These are phyloP conservation scores for Cladosporium sp. DNA, from an alignment of 2,329 filamentous ascomycete species.

Conservation along the genomic window DNA sequence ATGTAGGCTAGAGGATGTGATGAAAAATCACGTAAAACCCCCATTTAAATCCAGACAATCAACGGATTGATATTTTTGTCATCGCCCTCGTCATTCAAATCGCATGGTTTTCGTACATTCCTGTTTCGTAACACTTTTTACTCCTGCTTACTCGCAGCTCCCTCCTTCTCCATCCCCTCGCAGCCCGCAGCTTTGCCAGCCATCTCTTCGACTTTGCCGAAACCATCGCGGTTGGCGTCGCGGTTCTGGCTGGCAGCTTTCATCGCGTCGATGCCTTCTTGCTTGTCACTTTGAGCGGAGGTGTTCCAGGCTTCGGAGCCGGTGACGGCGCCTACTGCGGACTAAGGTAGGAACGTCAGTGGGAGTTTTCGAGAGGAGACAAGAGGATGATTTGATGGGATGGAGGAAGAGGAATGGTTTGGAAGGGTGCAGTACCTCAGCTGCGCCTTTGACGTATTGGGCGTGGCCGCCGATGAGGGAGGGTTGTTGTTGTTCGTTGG, in stretches of 20 bases:
- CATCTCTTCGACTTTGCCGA: slow-evolving; percentile 61
- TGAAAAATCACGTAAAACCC: too few species aligned
- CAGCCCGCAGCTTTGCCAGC: slow-evolving; percentile 62
- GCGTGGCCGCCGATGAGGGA: slow-evolving; percentile 61
- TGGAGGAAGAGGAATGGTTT: too few species aligned
- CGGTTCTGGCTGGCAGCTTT: slow-evolving; percentile 56
- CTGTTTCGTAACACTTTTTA: not conserved
- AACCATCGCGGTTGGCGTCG: slow-evolving; percentile 51
- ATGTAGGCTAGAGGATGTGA: too few species aligned
- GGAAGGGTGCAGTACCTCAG: slow-evolving; percentile 53
- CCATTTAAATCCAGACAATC: too few species aligned
- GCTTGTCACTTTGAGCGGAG: slow-evolving; percentile 62
- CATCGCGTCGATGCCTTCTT: slow-evolving; percentile 59
- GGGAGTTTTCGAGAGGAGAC: not conserved
- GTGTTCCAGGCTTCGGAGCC: slow-evolving; percentile 60
- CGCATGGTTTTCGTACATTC: not conserved
- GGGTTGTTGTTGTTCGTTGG: slow-evolving; percentile 36
- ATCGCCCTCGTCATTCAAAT: too few species aligned
- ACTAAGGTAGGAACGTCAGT: slow-evolving; percentile 36
- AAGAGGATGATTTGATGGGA: not conserved
- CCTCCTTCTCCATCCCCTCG: slow-evolving; percentile 65
- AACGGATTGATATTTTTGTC: too few species aligned
- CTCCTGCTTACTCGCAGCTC: slow-evolving; percentile 43
- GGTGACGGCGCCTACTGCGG: slow-evolving; percentile 57
- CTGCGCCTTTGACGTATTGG: slow-evolving; percentile 65